These are phyloP conservation scores for Ogataea degrootiae DNA, from an alignment of 805 yeast species.

Conservation along the genomic window DNA sequence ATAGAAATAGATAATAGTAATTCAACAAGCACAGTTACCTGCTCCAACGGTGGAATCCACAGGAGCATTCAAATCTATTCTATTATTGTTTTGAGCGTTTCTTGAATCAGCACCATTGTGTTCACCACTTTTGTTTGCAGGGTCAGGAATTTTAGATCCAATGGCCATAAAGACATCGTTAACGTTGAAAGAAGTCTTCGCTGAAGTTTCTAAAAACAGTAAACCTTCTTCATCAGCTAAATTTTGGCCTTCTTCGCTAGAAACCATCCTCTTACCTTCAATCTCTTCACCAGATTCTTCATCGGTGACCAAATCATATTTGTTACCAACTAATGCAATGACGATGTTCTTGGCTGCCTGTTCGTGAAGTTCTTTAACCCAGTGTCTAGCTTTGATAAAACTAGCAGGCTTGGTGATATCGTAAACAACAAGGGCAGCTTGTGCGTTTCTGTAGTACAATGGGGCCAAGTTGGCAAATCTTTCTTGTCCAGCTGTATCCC, in stretches of 20 bases:
- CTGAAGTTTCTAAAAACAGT: conserved; percentile 90
- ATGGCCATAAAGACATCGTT: conserved; percentile 88
- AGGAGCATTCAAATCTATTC: conserved; percentile 36
- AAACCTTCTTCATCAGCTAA: conserved; percentile 90
- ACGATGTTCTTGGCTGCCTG: conserved; percentile 91
- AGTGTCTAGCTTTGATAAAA: conserved; percentile 92
- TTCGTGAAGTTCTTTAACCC: conserved; percentile 95
- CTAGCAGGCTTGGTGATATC: conserved; percentile 94
- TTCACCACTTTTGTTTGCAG: conserved; percentile 16
- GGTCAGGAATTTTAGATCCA: conserved; percentile 75
- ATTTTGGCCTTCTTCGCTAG: conserved; percentile 78
- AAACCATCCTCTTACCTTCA: conserved; percentile 66
- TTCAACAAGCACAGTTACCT: conserved; percentile 32
- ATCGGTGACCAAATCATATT: conserved; percentile 68
- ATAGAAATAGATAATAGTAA: conserved; percentile 1
- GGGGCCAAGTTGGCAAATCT: conserved; percentile 95
- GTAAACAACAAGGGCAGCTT: conserved; percentile 92
- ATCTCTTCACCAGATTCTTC: conserved; percentile 41
- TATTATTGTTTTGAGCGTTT: conserved; percentile 15
- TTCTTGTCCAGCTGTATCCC: conserved; percentile 99
- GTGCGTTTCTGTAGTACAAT: conserved; percentile 96
- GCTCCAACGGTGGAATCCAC: conserved; percentile 18
- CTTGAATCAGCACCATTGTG: conserved; percentile 11
- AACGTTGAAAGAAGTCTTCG: conserved; percentile 84
- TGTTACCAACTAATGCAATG: conserved; percentile 92